A percentile compares a stretch with the other conserved stretches of the same genome.
phyloP scores from a whole-genome alignment of 768 basidiomycete genomes.

The Amanita rimosa region DNA sequence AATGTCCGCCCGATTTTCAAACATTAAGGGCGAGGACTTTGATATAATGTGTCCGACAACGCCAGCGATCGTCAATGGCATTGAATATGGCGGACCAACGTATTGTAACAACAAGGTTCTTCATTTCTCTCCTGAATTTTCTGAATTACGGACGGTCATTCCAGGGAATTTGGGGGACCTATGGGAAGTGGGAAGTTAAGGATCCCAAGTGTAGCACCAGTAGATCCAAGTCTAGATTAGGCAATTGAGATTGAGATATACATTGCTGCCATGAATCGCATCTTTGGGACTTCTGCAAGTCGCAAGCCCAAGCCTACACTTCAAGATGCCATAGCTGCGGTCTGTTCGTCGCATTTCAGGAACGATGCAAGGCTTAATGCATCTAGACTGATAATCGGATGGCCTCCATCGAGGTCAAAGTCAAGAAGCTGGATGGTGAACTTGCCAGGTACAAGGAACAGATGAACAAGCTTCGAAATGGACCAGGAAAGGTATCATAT shows the following conservation, averaged over 20 bases:
- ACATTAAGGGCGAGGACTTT: constrained; percentile 17
- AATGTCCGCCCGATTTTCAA: constrained; percentile 18
- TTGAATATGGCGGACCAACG: constrained; percentile 13
- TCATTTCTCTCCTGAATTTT: neutral
- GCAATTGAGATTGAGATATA: neutral
- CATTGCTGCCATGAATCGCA: constrained; percentile 58
- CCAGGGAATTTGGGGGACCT: constrained; percentile 21
- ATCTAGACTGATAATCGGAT: constrained; percentile 77
- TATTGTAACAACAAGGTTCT: constrained; percentile 19
- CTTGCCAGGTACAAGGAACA: constrained; percentile 89
- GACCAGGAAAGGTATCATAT: constrained; percentile 73
- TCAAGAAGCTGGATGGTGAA: constrained; percentile 94
- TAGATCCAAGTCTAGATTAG: neutral
- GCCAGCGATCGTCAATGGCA: constrained; percentile 16
- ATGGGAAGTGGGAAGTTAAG: constrained; percentile 22
- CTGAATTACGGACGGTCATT: neutral
- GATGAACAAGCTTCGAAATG: constrained; percentile 86
- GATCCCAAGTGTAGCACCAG: constrained; percentile 17
- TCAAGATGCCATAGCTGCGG: constrained; percentile 88
- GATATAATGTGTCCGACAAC: constrained; percentile 17
- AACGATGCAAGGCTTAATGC: neutral
- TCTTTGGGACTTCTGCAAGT: constrained; percentile 64
- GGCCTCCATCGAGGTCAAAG: constrained; percentile 88
- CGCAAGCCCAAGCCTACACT: constrained; percentile 82
- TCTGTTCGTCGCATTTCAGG: constrained; percentile 23